These are phyloP conservation scores for Calonectria crousiana DNA, from an alignment of 2,329 filamentous ascomycete species.

Conservation along the genomic window DNA sequence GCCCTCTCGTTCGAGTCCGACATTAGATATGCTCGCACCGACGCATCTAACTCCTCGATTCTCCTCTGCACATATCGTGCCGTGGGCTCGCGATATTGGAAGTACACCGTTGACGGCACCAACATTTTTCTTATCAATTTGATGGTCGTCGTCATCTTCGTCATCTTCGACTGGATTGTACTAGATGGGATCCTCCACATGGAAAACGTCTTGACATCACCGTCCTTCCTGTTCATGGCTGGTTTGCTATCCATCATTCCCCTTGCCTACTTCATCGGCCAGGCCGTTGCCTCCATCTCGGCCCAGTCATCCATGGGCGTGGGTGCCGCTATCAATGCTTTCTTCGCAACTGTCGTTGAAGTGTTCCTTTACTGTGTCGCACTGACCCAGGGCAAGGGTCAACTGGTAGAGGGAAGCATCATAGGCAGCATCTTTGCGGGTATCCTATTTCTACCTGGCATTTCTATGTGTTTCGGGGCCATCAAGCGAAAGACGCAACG, in stretches of 20 bases:
- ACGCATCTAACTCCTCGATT: conserved; percentile 84
- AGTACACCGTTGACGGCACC: conserved; percentile 97
- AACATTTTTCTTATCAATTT: conserved; percentile 99
- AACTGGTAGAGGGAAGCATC: conserved; percentile 95
- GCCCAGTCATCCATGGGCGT: conserved; percentile 99
- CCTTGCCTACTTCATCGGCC: conserved; percentile 97
- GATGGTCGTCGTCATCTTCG: conserved; percentile 91
- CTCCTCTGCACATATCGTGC: conserved; percentile 97
- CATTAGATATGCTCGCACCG: conserved; percentile 77
- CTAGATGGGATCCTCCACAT: conserved; percentile 77
- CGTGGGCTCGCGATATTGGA: conserved; percentile 96
- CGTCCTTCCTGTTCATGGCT: conserved; percentile 87
- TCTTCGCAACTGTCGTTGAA: conserved; percentile 97
- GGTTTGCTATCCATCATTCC: conserved; percentile 94
- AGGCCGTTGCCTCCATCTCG: conserved; percentile 97
- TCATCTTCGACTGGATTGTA: conserved; percentile 92
- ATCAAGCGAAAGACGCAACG: conserved; percentile 98
- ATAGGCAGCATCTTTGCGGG: conserved; percentile 98
- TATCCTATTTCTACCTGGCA: conserved; percentile 90
- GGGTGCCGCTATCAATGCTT: conserved; percentile 96
- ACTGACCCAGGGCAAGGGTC: conserved; percentile 89
- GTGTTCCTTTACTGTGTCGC: conserved; percentile 98
- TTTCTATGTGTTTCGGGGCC: conserved; percentile 99
- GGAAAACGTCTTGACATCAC: conserved; percentile 80
- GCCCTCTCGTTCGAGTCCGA: conserved; percentile 95